Percentiles rank a stretch among this genome's conserved stretches.
Conservation (phyloP, 2,329 filamentous ascomycete genomes). For the Colletotrichum neosansevieriae region DNA sequence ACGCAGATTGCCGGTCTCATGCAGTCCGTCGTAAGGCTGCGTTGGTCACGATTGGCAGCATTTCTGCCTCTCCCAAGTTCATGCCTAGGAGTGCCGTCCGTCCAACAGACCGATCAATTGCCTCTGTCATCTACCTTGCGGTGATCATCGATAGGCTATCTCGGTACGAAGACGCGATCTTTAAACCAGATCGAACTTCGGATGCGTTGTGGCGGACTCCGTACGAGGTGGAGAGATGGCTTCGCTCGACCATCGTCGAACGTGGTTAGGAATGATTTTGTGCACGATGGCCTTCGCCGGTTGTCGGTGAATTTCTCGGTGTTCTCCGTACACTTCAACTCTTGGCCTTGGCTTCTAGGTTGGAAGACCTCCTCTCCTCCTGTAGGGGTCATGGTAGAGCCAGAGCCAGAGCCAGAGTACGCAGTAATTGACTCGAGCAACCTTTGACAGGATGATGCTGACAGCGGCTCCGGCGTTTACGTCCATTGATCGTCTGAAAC, state of each 20-base stretch:
- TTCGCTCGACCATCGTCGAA: neutral
- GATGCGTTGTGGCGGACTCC: neutral
- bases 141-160: constrained; percentile 3
- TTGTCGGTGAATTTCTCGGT: constrained; percentile 14
- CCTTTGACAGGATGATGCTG: constrained; percentile 26
- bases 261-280: neutral
- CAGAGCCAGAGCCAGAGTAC: constrained; percentile 1
- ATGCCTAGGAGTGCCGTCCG: too few relatives aligned
- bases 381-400: constrained; percentile 12
- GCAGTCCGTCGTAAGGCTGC: constrained; percentile 21
- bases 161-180: constrained; percentile 11
- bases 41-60: neutral
- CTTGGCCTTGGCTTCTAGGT: constrained; percentile 10
- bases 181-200: neutral
- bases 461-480: neutral
- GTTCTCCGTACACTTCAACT: constrained; percentile 12
- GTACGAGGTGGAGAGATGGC: constrained; percentile 9
- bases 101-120: neutral
- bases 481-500: constrained; percentile 10
- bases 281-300: constrained; percentile 5
- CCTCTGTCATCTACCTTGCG: neutral
- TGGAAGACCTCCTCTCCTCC: neutral
- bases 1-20: constrained; percentile 31
- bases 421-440: neutral
- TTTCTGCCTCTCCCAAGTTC: constrained; percentile 5